Conservation (phyloP, 176 grass and related monocot genomes). For the Poa annua region DNA sequence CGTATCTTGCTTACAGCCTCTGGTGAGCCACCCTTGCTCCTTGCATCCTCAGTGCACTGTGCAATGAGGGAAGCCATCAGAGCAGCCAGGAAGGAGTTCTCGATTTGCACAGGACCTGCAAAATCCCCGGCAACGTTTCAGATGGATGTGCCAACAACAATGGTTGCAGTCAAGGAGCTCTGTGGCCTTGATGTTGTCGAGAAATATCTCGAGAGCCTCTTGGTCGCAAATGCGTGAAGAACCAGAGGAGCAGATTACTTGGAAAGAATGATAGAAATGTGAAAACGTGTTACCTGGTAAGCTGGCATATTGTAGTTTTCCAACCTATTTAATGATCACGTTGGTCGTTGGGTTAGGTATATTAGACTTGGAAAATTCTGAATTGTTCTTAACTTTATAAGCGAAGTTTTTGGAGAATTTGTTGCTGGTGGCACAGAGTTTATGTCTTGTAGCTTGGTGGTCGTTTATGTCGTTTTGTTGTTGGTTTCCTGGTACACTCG, state of each 20-base stretch:
- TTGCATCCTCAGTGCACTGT: slow-evolving; percentile 87
- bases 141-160: slow-evolving; percentile 78
- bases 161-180: slow-evolving; percentile 75
- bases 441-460: too few relatives aligned
- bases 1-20: slow-evolving; percentile 53
- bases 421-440: too few relatives aligned
- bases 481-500: too few relatives aligned
- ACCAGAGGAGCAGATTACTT: neutral
- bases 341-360: neutral
- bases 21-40: slow-evolving; percentile 79
- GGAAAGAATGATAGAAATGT: neutral
- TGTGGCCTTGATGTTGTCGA: slow-evolving; percentile 79
- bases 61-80: slow-evolving; percentile 84
- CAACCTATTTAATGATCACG: neutral
- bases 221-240: neutral
- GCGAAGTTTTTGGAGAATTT: too few relatives aligned
- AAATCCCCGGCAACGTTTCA: slow-evolving; percentile 50
- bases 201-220: slow-evolving; percentile 60
- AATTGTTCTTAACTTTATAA: neutral
- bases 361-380: neutral
- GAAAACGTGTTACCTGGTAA: neutral
- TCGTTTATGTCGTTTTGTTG: too few relatives aligned
- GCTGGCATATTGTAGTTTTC: neutral
- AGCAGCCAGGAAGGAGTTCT: slow-evolving; percentile 62
- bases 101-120: neutral